These are phyloP conservation scores for Actinidia arguta DNA, from an alignment of 179 eudicot genomes.

Conservation along the genomic window DNA sequence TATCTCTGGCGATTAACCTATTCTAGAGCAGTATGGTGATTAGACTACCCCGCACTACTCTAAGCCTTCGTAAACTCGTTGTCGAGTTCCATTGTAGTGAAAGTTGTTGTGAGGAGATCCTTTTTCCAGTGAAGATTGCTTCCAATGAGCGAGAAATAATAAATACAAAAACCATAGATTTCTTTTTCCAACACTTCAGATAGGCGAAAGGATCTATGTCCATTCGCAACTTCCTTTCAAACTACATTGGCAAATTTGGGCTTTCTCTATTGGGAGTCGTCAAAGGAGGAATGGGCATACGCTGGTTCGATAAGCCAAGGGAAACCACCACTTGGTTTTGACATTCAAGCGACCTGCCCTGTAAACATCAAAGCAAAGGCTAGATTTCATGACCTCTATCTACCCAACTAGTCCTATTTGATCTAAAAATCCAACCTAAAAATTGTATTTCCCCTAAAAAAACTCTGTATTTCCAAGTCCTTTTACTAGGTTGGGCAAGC, in stretches of 20 bases:
- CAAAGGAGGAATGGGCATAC: too few species aligned
- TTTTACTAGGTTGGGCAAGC: too few species aligned
- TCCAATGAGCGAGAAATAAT: neutral
- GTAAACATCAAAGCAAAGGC: neutral
- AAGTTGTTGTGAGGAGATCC: slow-evolving; percentile 1
- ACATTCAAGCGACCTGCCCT: neutral
- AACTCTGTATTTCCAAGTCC: too few species aligned
- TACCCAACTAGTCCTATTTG: neutral
- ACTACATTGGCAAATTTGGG: neutral
- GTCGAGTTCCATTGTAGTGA: neutral
- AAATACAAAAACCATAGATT: neutral
- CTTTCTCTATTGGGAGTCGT: neutral
- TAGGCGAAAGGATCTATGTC: neutral
- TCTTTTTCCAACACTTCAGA: neutral
- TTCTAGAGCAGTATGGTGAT: neutral
- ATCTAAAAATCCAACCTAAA: neutral
- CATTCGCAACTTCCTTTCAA: neutral
- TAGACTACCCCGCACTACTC: neutral
- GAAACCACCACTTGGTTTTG: too few species aligned
- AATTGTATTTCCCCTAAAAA: too few species aligned
- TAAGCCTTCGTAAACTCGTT: neutral
- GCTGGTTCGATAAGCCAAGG: too few species aligned
- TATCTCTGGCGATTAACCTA: too few species aligned
- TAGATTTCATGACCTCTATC: neutral
- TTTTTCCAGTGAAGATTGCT: neutral